Evolutionary conservation across 164 flowering plant species (phyloP), one percentile per base, ranked within the genome.

Genomic region (Kalanchoe fedtschenkoi): DNA sequence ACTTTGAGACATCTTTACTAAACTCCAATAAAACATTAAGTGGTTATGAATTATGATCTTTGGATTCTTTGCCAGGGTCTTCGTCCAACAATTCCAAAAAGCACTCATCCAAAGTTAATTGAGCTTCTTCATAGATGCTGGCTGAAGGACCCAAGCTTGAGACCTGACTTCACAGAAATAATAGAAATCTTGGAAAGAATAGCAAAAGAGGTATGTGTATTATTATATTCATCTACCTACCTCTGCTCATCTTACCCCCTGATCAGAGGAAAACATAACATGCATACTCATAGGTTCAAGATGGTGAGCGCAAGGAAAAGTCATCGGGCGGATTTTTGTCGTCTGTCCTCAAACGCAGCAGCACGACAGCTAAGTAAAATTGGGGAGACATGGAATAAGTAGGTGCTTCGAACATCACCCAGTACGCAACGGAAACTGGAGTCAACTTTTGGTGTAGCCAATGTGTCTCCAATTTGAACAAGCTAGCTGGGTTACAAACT

Each of bases 141-240:
- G 83, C 72, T 72, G 61, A 76, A 73, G 68, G 83, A 79, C 42
- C 83, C 83, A 38, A 39, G 73, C 5, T 42, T 62, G 58, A 74
- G 89, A 67, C 89, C 87, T 9, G 80, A 80, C 65, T 84, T 84
- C 68, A 71, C 81, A 0, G 87, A 82, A 64, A 80, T 81, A 34
- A 73, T 71, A 41, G 77, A 64, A 39, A 73, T 71, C 22, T 59
- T 84, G 35, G 72, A 63, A 68, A 72, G 71, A 58, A 70, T 76
- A 60, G 76, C 70, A 9, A 77, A 79, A 60, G 80, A 73, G 71
- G 83, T 79, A 69, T 22, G n/a, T 22, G 5, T n/a, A 15, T 13
- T 14, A 14, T 41, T 3, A 4, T 10, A 19, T 2, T 1, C 3
- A 4, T 58, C 28, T 15, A 8, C 15, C 43, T 15, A 39, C 43